phyloP scores from a whole-genome alignment of 371 early-diverging fungal genomes.

The Globomyces sp. region DNA sequence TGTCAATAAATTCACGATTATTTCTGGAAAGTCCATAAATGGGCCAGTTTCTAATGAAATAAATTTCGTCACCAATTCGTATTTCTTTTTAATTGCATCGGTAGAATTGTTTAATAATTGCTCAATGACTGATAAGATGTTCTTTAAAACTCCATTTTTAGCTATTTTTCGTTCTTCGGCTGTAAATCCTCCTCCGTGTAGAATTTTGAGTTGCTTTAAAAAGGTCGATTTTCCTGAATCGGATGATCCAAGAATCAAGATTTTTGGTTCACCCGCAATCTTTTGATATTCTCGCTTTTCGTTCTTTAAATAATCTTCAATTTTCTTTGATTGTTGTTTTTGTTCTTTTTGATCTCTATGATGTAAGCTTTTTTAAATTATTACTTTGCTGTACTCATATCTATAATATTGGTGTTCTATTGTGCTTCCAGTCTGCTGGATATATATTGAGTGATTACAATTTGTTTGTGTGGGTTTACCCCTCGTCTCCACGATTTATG shows the following conservation, averaged over 20 bases:
- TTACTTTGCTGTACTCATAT: neutral
- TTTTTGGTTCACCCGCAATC: slow-evolving; percentile 26
- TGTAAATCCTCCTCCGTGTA: slow-evolving; percentile 36
- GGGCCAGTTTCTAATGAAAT: too few relatives aligned
- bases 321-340: neutral
- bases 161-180: slow-evolving; percentile 22
- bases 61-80: too few relatives aligned
- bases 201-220: slow-evolving; percentile 37
- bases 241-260: slow-evolving; percentile 35
- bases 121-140: neutral
- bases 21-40: too few relatives aligned
- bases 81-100: neutral
- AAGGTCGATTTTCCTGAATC: slow-evolving; percentile 38
- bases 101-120: neutral
- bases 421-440: too few relatives aligned
- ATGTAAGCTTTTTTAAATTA: neutral
- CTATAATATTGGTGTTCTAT: too few relatives aligned
- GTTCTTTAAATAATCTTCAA: slow-evolving; percentile 14
- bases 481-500: too few relatives aligned
- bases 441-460: too few relatives aligned
- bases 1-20: too few relatives aligned
- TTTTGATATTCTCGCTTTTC: slow-evolving; percentile 10
- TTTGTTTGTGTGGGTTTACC: too few relatives aligned
- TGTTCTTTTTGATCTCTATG: slow-evolving; percentile 1
- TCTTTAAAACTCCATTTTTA: neutral